Percentiles rank a stretch among this genome's conserved stretches.
Conservation (phyloP, 495 filamentous ascomycete genomes). For the Aspergillus sclerotiicarbonarius region DNA sequence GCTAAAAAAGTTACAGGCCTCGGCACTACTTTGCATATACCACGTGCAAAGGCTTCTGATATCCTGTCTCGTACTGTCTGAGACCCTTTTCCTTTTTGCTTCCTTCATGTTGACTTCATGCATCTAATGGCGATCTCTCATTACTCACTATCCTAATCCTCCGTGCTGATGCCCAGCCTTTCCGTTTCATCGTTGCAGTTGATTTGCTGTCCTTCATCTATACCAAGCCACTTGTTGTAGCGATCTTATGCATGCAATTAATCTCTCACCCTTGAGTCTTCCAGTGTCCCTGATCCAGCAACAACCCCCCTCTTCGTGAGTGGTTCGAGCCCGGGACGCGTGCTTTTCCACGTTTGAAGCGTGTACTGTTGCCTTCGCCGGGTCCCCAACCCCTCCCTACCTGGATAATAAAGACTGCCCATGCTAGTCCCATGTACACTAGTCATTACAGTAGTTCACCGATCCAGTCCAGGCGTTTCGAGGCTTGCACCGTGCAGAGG, state of each 20-base stretch:
- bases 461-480: background rate
- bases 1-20: conserved; percentile 24
- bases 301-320: background rate
- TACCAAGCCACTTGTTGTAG: background rate
- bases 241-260: background rate
- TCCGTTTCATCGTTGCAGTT: background rate
- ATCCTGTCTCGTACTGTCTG: conserved; percentile 22
- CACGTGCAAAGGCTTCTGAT: conserved; percentile 22
- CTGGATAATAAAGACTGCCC: background rate
- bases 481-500: background rate
- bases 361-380: background rate
- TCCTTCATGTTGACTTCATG: conserved; percentile 14
- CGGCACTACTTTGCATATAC: conserved; percentile 24
- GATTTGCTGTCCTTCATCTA: background rate
- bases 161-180: background rate
- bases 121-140: conserved; percentile 8
- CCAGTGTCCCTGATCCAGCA: background rate
- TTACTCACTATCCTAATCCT: background rate
- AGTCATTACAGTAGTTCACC: background rate
- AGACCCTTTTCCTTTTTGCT: conserved; percentile 24
- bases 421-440: background rate
- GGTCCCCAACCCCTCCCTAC: too few species aligned
- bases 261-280: background rate
- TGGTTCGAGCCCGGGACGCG: background rate
- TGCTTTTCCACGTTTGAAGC: background rate